These are phyloP conservation scores for Camelina hispida DNA, from an alignment of 345 rosid species.

Conservation along the genomic window DNA sequence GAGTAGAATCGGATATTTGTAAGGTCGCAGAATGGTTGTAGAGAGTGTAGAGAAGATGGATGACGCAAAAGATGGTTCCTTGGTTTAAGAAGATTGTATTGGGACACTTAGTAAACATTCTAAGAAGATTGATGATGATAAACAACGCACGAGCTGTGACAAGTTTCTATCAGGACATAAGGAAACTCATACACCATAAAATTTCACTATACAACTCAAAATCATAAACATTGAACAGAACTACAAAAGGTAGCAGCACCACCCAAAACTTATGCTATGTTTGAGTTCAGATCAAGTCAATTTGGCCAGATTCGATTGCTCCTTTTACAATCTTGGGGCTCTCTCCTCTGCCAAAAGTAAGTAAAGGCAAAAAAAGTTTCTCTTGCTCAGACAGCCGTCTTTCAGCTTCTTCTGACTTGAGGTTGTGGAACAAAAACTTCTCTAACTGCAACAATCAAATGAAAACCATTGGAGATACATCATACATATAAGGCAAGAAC, in stretches of 20 bases:
- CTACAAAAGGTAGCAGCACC: background rate
- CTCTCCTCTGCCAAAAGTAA: slow-evolving; percentile 46
- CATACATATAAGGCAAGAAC: background rate
- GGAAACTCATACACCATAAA: background rate
- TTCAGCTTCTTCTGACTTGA: slow-evolving; percentile 56
- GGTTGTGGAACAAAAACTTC: slow-evolving; percentile 68
- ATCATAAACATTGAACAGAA: slow-evolving; percentile 10
- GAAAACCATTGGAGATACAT: slow-evolving; percentile 6
- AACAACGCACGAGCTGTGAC: too few relatives aligned
- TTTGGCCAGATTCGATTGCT: slow-evolving; percentile 42
- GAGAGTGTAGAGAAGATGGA: too few relatives aligned
- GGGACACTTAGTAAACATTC: too few relatives aligned
- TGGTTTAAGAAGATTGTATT: too few relatives aligned
- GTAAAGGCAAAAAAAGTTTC: slow-evolving; percentile 34
- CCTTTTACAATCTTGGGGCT: slow-evolving; percentile 39
- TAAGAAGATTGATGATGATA: too few relatives aligned
- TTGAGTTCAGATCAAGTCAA: slow-evolving; percentile 36
- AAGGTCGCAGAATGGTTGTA: too few relatives aligned
- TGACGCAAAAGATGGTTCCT: too few relatives aligned
- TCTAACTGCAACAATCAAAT: slow-evolving; percentile 62
- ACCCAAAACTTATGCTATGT: too few relatives aligned
- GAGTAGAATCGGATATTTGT: too few relatives aligned
- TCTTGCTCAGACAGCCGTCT: slow-evolving; percentile 67
- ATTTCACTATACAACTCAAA: slow-evolving; percentile 17
- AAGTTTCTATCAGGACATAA: background rate